Percentiles rank a stretch among this genome's conserved stretches.
Conservation (phyloP, 1,284 basidiomycete genomes). For the Thecaphora frezii region DNA sequence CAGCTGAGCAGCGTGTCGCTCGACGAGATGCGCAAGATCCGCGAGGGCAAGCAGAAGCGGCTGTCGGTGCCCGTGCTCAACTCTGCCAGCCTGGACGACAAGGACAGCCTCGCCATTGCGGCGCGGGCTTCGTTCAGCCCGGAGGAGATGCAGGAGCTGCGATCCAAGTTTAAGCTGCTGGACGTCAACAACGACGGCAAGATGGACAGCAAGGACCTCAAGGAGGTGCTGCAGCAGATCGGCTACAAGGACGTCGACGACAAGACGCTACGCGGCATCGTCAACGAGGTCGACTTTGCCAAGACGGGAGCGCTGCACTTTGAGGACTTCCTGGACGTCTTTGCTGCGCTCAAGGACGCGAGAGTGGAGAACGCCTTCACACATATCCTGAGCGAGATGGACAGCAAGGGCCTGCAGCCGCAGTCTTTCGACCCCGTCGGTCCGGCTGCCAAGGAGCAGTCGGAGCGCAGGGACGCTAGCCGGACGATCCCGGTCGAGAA, state of each 20-base stretch:
- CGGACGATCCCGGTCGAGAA: slow-evolving; percentile 51
- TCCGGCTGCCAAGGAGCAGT: slow-evolving; percentile 39
- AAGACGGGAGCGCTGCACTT: slow-evolving; percentile 49
- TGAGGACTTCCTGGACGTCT: slow-evolving; percentile 51
- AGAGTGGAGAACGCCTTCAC: slow-evolving; percentile 47
- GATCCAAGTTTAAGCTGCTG: slow-evolving; percentile 43
- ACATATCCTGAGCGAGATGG: slow-evolving; percentile 46
- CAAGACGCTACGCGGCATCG: slow-evolving; percentile 40
- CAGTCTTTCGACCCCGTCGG: slow-evolving; percentile 40
- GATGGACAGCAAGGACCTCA: slow-evolving; percentile 47
- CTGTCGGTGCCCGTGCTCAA: slow-evolving; percentile 25
- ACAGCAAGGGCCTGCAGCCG: slow-evolving; percentile 31
- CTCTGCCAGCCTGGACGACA: slow-evolving; percentile 22
- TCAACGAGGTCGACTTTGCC: slow-evolving; percentile 49
- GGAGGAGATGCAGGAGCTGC: slow-evolving; percentile 50
- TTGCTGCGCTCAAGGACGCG: slow-evolving; percentile 50
- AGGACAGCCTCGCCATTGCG: slow-evolving; percentile 34
- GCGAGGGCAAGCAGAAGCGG: slow-evolving; percentile 28
- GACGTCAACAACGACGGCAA: slow-evolving; percentile 50
- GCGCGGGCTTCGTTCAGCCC: slow-evolving; percentile 46
- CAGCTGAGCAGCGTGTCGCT: slow-evolving; percentile 41
- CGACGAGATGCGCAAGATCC: slow-evolving; percentile 38
- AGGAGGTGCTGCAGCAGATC: slow-evolving; percentile 43
- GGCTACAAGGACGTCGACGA: slow-evolving; percentile 48
- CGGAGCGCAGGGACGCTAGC: slow-evolving; percentile 38